Conservation (phyloP, 441 rosid genomes). For the Corymbia calophylla region DNA sequence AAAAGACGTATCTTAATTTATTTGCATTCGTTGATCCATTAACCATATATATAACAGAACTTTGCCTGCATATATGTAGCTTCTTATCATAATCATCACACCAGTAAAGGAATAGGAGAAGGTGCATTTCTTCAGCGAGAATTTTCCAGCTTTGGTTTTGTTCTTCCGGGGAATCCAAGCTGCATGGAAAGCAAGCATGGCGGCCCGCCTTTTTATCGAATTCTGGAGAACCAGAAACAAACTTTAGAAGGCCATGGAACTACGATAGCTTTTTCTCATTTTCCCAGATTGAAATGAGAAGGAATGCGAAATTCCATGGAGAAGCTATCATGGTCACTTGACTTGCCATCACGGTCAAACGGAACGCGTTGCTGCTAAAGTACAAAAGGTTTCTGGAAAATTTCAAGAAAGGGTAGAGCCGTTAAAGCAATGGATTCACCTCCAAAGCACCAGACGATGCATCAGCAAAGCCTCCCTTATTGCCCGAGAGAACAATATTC, state of each 20-base stretch:
- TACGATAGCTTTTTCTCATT: neutral
- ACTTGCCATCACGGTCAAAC: too few relatives aligned
- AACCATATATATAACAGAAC: too few relatives aligned
- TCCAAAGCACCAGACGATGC: slow-evolving; percentile 43
- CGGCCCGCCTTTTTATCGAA: neutral
- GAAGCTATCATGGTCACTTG: neutral
- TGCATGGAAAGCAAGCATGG: neutral
- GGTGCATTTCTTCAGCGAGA: neutral
- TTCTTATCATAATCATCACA: neutral
- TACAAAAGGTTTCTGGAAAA: neutral
- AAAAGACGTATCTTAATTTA: too few relatives aligned
- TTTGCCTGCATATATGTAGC: slow-evolving; percentile 33
- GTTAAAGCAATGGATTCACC: slow-evolving; percentile 1
- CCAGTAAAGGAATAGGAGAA: neutral
- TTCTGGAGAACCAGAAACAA: neutral
- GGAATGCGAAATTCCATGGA: neutral
- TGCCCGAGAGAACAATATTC: slow-evolving; percentile 25
- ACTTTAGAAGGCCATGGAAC: neutral
- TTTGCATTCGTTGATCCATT: too few relatives aligned
- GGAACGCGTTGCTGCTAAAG: neutral
- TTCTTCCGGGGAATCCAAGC: neutral
- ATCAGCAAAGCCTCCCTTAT: slow-evolving; percentile 43
- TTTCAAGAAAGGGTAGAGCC: neutral
- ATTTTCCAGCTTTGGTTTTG: neutral
- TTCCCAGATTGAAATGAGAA: neutral